phyloP scores from a whole-genome alignment of 2,329 filamentous ascomycete genomes.

The Emmonsia crescens region DNA sequence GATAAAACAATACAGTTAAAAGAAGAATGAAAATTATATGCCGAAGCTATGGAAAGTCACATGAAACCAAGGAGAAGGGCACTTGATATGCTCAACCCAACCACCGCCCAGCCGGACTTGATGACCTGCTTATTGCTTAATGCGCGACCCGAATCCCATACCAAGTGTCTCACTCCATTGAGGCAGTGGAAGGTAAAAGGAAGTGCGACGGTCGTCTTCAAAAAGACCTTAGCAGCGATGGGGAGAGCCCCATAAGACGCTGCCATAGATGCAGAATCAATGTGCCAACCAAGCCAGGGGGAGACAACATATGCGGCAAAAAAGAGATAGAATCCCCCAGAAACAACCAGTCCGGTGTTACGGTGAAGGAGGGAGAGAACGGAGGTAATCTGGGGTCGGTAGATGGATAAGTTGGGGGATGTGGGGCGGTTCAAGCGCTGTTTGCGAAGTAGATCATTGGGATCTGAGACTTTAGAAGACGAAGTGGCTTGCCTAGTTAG shows the following conservation, averaged over 20 bases:
- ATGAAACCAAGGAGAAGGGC: background rate
- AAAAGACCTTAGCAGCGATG: constrained; percentile 43
- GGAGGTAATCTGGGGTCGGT: constrained; percentile 77
- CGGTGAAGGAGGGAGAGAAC: constrained; percentile 65
- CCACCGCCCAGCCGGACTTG: constrained; percentile 51
- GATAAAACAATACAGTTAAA: background rate
- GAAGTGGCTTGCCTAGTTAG: background rate
- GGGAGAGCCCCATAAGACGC: constrained; percentile 54
- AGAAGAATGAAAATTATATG: background rate
- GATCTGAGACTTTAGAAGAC: background rate
- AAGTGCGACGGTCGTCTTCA: constrained; percentile 50
- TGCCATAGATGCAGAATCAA: constrained; percentile 53
- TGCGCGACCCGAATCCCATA: constrained; percentile 53
- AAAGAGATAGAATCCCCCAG: constrained; percentile 68
- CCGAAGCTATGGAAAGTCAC: background rate
- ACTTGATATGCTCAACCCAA: constrained; percentile 35
- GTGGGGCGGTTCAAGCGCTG: constrained; percentile 76
- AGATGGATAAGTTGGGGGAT: constrained; percentile 74
- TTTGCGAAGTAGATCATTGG: constrained; percentile 50
- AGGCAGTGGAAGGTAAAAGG: constrained; percentile 58
- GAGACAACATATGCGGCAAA: constrained; percentile 68
- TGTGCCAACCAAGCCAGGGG: constrained; percentile 60
- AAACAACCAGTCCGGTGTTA: constrained; percentile 64
- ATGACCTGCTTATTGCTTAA: constrained; percentile 55
- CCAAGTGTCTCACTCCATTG: constrained; percentile 60